These are phyloP conservation scores for Leersia perrieri DNA, from an alignment of 176 grass and related monocot genomes.

Conservation along the genomic window DNA sequence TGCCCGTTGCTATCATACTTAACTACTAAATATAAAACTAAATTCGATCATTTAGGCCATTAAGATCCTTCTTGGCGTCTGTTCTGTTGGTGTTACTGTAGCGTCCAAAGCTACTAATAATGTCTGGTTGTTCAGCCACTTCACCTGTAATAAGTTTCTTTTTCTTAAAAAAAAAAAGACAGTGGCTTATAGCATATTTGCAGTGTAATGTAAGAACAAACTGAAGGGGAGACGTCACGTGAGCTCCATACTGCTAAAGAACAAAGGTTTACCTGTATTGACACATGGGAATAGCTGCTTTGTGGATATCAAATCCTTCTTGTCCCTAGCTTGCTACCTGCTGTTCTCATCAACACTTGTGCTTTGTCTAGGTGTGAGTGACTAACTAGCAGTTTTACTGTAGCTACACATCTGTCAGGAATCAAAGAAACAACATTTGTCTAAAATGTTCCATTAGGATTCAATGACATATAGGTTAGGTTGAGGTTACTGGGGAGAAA, in stretches of 20 bases:
- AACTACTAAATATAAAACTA: background rate
- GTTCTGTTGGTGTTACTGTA: background rate
- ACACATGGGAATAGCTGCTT: constrained; percentile 8
- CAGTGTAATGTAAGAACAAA: background rate
- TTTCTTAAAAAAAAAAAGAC: background rate
- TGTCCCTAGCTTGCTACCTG: constrained; percentile 4
- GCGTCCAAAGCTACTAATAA: background rate
- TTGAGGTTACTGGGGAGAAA: background rate
- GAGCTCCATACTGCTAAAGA: constrained; percentile 16
- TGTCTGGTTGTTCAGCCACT: background rate
- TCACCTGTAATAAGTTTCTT: background rate
- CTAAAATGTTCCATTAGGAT: background rate
- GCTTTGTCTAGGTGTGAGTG: background rate
- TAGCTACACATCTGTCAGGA: background rate
- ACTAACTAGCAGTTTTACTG: background rate
- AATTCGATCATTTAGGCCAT: background rate
- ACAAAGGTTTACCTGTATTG: constrained; percentile 1
- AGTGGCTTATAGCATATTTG: background rate
- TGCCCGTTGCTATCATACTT: background rate
- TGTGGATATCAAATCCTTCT: constrained; percentile 19
- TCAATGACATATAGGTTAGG: background rate
- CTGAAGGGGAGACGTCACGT: constrained; percentile 20
- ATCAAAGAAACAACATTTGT: background rate
- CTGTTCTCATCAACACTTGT: constrained; percentile 1
- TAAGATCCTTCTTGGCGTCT: background rate